phyloP scores from a whole-genome alignment of 768 basidiomycete genomes.

The Suillus subaureus region DNA sequence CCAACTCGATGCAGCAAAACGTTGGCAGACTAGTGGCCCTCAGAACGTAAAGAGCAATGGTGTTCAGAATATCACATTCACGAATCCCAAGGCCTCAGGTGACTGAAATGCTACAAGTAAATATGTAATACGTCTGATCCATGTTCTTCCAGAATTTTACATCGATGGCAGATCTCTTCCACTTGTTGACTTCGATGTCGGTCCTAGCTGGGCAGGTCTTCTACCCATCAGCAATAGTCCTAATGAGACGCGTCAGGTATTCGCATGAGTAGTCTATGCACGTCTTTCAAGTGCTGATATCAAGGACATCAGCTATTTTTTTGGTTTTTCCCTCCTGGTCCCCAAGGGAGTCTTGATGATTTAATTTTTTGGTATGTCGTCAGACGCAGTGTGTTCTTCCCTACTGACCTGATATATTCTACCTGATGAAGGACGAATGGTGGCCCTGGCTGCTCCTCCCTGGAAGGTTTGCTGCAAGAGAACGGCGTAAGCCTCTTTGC shows the following conservation, averaged over 20 bases:
- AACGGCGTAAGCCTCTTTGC: conserved; percentile 56
- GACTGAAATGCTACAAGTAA: not conserved
- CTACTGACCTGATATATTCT: not conserved
- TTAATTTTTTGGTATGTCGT: conserved; percentile 66
- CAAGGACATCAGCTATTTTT: conserved; percentile 66
- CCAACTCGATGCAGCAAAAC: conserved; percentile 51
- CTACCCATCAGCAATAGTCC: conserved; percentile 63
- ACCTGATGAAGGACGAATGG: conserved; percentile 71
- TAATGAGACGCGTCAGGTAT: conserved; percentile 70
- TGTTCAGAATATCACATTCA: conserved; percentile 71
- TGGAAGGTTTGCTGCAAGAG: conserved; percentile 73
- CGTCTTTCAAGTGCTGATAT: not conserved
- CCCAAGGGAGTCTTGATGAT: conserved; percentile 71
- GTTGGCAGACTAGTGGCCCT: conserved; percentile 28
- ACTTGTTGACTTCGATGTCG: conserved; percentile 70
- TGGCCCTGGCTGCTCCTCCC: conserved; percentile 78
- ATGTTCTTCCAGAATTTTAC: conserved; percentile 53
- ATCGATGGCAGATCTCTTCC: conserved; percentile 71
- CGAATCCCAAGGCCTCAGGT: conserved; percentile 68
- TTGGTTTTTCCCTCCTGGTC: conserved; percentile 84
- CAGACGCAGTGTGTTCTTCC: not conserved
- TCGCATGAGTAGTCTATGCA: not conserved
- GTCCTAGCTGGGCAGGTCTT: conserved; percentile 75
- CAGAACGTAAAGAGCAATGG: conserved; percentile 12
- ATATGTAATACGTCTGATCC: not conserved